Evolutionary conservation across 2,329 filamentous ascomycete species (phyloP).

Genomic region (Zymoseptoria brevis): DNA sequence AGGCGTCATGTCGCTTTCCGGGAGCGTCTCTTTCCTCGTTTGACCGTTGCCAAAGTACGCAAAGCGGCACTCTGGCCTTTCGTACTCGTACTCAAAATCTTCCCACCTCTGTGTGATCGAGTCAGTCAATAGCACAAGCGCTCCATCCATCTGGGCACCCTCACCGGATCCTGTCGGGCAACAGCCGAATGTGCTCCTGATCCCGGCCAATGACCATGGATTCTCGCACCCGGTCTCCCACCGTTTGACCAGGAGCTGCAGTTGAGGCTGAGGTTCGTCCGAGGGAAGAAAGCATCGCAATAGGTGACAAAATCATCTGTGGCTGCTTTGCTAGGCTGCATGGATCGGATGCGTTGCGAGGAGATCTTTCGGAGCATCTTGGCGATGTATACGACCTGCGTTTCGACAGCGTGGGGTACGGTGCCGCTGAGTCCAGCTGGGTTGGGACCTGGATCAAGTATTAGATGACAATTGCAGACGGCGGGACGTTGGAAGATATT

Average conservation of each 20-base stretch:
- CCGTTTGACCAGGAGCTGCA: slow-evolving; percentile 69
- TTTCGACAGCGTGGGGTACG: slow-evolving; percentile 52
- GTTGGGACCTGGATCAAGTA: slow-evolving; percentile 12
- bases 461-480: neutral
- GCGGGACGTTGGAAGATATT: neutral
- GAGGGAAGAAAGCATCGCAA: slow-evolving; percentile 43
- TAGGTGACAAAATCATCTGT: slow-evolving; percentile 34
- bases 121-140: neutral
- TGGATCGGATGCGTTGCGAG: slow-evolving; percentile 57
- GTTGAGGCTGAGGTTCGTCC: slow-evolving; percentile 49
- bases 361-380: slow-evolving; percentile 60
- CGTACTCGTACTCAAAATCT: slow-evolving; percentile 49
- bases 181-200: slow-evolving; percentile 55
- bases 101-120: slow-evolving; percentile 44
- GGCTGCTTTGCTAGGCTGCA: slow-evolving; percentile 50
- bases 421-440: slow-evolving; percentile 15
- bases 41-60: slow-evolving; percentile 62
- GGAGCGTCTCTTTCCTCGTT: slow-evolving; percentile 51
- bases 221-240: slow-evolving; percentile 51
- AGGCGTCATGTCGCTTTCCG: slow-evolving; percentile 52
- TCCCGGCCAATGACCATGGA: slow-evolving; percentile 64
- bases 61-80: slow-evolving; percentile 40
- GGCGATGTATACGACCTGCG: slow-evolving; percentile 56
- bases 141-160: neutral
- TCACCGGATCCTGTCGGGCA: slow-evolving; percentile 34